Base-by-base conservation (phyloP, 106 monocot species). In the Allium fistulosum region DNA sequence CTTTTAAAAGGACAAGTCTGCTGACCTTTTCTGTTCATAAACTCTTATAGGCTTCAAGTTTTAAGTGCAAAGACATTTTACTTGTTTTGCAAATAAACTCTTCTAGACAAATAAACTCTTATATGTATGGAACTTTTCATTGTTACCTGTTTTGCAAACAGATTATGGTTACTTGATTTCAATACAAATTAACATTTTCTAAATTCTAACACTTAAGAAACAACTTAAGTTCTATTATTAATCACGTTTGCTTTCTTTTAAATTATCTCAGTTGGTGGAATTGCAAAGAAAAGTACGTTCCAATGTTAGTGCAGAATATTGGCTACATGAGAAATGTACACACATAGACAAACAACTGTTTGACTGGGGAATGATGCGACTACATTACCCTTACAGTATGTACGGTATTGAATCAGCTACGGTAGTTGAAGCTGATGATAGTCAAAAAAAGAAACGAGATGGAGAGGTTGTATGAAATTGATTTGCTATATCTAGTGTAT, bases 331-430 rank as follows among this genome's bases (percentile, higher is more conserved):
- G 64, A 87, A 86, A 73, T 92, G 92, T 69, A 70, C 77, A 70
- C 48, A 82, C 63, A 84, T 92, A 62, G 92, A 87, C 45, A 89
- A 48, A 26, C 86, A 87, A 74, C 66, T 97, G 58, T 97, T 84
- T 87, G 97, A 97, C 68, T 97, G 92, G 97, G 97, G 97, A 62
- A 92, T 92, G 89, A 89, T 89, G 92, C 81, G 84, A 14, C 53
- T 89, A 14, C 72, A 78, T 61, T 72, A 89, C 73, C 92, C 97
- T 46, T 88, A 83, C 65, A 80, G 73, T 45, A 78, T 92, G 80
- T 97, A 80, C 80, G 97, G 92, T 2, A 83, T 92, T 75, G 97
- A 92, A 65, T 91, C 91, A 82, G 51, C 76, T 61, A 78, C 78
- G 70, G 62, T 81, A 16, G 80, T 92, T 83, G 92, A 97, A 76